Evolutionary conservation across 805 yeast species (phyloP).

Genomic region (Kurtzmaniella cleridarum): DNA sequence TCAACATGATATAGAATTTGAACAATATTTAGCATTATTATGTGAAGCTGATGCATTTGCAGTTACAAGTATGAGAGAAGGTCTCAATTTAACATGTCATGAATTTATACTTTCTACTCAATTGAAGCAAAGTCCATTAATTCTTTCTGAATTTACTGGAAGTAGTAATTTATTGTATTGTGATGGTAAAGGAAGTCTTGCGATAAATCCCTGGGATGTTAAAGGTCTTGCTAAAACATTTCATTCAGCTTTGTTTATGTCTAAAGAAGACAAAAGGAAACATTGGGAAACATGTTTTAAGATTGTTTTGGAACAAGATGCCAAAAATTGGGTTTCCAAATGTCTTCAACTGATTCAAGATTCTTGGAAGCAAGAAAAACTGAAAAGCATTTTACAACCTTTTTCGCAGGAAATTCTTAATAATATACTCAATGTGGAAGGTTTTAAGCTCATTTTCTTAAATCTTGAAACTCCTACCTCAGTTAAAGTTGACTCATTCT

Average conservation of each 20-base stretch:
- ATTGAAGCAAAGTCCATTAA: slow-evolving; percentile 70
- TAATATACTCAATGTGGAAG: slow-evolving; percentile 21
- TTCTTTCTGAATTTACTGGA: slow-evolving; percentile 91
- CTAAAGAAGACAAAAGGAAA: slow-evolving; percentile 45
- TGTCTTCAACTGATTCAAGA: slow-evolving; percentile 50
- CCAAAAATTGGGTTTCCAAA: slow-evolving; percentile 64
- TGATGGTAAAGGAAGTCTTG: slow-evolving; percentile 54
- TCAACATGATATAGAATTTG: slow-evolving; percentile 84
- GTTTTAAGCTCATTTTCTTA: slow-evolving; percentile 46
- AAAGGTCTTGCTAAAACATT: slow-evolving; percentile 61
- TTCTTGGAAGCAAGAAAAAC: slow-evolving; percentile 31
- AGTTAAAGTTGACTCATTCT: slow-evolving; percentile 17
- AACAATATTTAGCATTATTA: slow-evolving; percentile 81
- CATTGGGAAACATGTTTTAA: slow-evolving; percentile 61
- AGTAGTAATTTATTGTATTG: slow-evolving; percentile 70
- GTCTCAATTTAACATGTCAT: slow-evolving; percentile 94
- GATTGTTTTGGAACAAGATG: slow-evolving; percentile 62
- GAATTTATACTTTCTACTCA: slow-evolving; percentile 79
- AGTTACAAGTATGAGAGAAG: slow-evolving; percentile 91
- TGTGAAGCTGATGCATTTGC: slow-evolving; percentile 83
- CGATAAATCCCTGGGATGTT: slow-evolving; percentile 90
- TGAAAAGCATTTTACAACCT: slow-evolving; percentile 18
- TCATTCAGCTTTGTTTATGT: slow-evolving; percentile 60
- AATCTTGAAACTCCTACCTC: slow-evolving; percentile 44
- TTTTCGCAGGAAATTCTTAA: slow-evolving; percentile 30